These are phyloP conservation scores for Blastocystis sp. DNA, from an alignment of 352 stramenopile species.

Conservation along the genomic window DNA sequence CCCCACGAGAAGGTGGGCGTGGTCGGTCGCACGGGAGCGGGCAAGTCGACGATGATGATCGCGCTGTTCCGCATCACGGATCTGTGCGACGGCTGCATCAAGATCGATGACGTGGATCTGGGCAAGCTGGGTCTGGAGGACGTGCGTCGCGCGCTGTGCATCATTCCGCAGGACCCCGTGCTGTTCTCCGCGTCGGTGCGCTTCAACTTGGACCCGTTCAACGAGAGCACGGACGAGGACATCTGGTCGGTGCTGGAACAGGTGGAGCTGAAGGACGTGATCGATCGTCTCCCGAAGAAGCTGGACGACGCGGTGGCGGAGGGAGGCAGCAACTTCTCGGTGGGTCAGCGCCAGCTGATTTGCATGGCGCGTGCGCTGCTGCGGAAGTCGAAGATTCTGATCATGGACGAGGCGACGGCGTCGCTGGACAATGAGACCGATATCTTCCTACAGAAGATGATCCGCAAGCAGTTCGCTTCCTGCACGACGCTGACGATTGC, in stretches of 20 bases:
- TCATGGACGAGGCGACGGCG: conserved; percentile 72
- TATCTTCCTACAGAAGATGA: conserved; percentile 61
- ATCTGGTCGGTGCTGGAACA: conserved; percentile 59
- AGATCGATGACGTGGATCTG: conserved; percentile 67
- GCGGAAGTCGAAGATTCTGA: conserved; percentile 68
- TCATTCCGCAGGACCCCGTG: conserved; percentile 70
- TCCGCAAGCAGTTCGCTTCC: conserved; percentile 66
- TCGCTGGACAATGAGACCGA: conserved; percentile 62
- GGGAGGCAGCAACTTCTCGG: conserved; percentile 71
- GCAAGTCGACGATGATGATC: conserved; percentile 75
- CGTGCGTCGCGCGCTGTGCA: conserved; percentile 69
- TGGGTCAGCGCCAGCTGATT: conserved; percentile 73
- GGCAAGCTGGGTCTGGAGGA: conserved; percentile 63
- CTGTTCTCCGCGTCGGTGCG: conserved; percentile 73
- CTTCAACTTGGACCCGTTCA: conserved; percentile 75
- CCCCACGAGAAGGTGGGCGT: conserved; percentile 75
- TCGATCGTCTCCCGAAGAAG: not conserved
- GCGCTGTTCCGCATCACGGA: conserved; percentile 84
- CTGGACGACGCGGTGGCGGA: conserved; percentile 1
- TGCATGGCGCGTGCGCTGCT: conserved; percentile 73
- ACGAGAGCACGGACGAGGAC: conserved; percentile 58
- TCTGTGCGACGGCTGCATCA: conserved; percentile 74
- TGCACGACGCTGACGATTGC: conserved; percentile 76
- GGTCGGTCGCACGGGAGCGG: conserved; percentile 75
- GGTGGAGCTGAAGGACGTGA: conserved; percentile 46